Evolutionary conservation across 164 flowering plant genomes (phyloP).

Genomic region (Aristolochia californica): DNA sequence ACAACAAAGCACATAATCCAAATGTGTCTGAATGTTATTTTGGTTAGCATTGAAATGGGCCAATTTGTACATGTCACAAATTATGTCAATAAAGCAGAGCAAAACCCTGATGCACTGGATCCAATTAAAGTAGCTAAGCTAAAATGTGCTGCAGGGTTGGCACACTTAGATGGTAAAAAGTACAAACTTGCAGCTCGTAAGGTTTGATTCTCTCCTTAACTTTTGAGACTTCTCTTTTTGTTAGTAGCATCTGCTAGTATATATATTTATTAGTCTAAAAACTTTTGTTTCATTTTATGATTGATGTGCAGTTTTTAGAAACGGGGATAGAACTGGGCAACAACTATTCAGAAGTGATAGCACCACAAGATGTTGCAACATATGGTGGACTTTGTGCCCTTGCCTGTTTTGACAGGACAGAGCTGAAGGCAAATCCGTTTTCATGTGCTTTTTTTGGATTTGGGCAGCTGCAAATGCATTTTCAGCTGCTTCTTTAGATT

Average conservation of each 20-base stretch:
- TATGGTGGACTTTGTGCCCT: conserved; percentile 99
- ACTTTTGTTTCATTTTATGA: too few species aligned
- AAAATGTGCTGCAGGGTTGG: conserved; percentile 79
- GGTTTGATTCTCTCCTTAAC: conserved; percentile 35
- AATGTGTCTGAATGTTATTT: conserved; percentile 85
- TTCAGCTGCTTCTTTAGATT: too few species aligned
- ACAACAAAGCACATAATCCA: conserved; percentile 82
- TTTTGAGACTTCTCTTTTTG: not conserved
- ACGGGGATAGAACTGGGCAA: conserved; percentile 68
- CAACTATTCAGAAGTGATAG: conserved; percentile 78
- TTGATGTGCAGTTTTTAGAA: conserved; percentile 69
- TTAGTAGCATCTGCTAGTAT: not conserved
- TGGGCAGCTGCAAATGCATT: too few species aligned
- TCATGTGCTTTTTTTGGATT: not conserved
- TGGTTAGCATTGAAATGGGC: conserved; percentile 97
- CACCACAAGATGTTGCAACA: conserved; percentile 97
- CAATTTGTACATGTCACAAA: conserved; percentile 85
- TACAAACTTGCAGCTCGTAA: conserved; percentile 96
- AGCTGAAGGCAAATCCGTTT: conserved; percentile 57
- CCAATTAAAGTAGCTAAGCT: conserved; percentile 53
- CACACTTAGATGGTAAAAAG: conserved; percentile 67
- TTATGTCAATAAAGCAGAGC: conserved; percentile 86
- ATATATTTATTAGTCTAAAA: not conserved
- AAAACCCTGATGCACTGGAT: conserved; percentile 56
- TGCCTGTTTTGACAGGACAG: conserved; percentile 89